These are phyloP conservation scores for Chrysochromulina parva DNA, from an alignment of 78 protist genomes.

Conservation along the genomic window DNA sequence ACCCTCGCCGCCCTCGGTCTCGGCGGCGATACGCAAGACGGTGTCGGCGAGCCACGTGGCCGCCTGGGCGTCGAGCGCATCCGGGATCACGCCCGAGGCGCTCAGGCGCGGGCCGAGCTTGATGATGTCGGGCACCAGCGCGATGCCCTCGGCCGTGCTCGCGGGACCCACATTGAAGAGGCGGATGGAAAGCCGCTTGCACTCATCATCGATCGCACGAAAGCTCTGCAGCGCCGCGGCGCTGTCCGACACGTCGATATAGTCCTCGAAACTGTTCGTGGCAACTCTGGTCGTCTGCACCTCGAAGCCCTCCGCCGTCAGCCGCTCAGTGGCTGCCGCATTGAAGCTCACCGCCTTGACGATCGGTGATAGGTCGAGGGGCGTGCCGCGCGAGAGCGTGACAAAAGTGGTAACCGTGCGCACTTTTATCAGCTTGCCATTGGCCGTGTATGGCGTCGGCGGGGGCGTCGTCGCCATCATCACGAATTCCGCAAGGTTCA, in stretches of 20 bases:
- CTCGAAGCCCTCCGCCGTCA: neutral
- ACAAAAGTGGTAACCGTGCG: neutral
- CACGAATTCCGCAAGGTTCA: no score
- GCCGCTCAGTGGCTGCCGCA: neutral
- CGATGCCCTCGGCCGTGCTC: neutral
- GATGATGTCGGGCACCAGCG: neutral
- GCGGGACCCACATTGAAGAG: neutral
- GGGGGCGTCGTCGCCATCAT: no score
- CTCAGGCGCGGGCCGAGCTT: neutral
- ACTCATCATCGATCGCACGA: neutral
- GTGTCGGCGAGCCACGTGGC: neutral
- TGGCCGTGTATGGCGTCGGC: no score
- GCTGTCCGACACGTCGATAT: neutral
- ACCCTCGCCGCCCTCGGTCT: slow-evolving; percentile 3
- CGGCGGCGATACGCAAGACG: neutral
- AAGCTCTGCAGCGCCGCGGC: neutral
- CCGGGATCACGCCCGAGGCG: neutral
- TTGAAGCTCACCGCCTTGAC: neutral
- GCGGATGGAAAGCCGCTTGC: neutral
- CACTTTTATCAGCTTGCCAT: neutral
- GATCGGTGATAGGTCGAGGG: neutral
- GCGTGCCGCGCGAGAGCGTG: neutral
- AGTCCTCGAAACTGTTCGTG: neutral
- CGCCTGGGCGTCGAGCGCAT: neutral
- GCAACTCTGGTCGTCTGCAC: slow-evolving; percentile 4